Evolutionary conservation across 768 basidiomycete genomes (phyloP), one percentile per base, ranked within the genome.

Genomic region (Dioszegia hungarica): DNA sequence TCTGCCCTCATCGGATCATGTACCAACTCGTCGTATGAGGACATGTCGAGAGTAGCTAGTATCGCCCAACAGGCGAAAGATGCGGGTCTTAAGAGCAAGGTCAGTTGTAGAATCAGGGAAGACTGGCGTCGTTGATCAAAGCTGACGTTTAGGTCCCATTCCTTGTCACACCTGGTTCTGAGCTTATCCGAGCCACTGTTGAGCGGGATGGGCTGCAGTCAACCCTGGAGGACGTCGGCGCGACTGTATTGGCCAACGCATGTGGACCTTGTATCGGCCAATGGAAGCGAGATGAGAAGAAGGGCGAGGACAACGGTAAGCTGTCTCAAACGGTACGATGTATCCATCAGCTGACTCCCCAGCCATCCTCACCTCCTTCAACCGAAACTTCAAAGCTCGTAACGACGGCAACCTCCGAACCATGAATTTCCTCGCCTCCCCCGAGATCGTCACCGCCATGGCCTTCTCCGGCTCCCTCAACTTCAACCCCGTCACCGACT

Each of bases 181-280:
- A 99, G 72, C 88, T 95, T 69, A 97, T 99, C 64, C 84, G 94
- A 45, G 95, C 95, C 0, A 99, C 95, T 0, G 92, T 98, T 80
- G 91, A 97, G 77, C 85, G 93, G 33, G 95, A 99, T 73, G 82
- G 86, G 28, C 82, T 98, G 41, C 95, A 90, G 24, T 80, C 82
- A 12, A 82, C 82, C 33, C 79, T 99, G 38, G 82, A 94, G 75
- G 85, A 85, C 65, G 88, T 97, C 50, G 95, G 95, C n/a, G 95
- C 89, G 1, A 81, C 86, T 49, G 94, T 99, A 22, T 81, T 99
- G 33, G 93, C 95, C 5, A 99, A 99, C 75, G 95, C 95, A 2
- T 99, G 95, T 65, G 95, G 95, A 49, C 95, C 95, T 24, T 99
- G 95, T 74, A 99, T 98, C 66, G 95, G 95, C 43, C 94, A 97